Evolutionary conservation across 2,329 filamentous ascomycete genomes (phyloP), one percentile per base, ranked within the genome.

Genomic region (Trichocomaceae sp.): DNA sequence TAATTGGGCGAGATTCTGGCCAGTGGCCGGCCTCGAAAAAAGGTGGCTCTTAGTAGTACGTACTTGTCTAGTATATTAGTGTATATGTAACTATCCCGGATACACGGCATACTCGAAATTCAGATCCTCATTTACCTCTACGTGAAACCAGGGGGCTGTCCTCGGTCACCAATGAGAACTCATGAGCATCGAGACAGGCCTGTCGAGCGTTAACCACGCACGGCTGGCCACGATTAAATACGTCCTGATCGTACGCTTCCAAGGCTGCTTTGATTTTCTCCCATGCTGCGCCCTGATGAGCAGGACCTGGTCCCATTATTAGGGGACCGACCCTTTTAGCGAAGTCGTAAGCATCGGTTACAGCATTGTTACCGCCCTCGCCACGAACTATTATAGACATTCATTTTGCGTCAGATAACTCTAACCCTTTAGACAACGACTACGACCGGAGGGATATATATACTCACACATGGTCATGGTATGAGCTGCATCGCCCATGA

Each of bases 391-490:
- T n/a, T n/a, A n/a, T n/a, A n/a, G n/a, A n/a, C n/a, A n/a, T n/a
- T n/a, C n/a, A n/a, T n/a, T n/a, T n/a, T n/a, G n/a, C n/a, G n/a
- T n/a, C n/a, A n/a, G n/a, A n/a, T n/a, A n/a, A n/a, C n/a, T n/a
- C n/a, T n/a, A n/a, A n/a, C n/a, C n/a, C n/a, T n/a, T n/a, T n/a
- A n/a, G n/a, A n/a, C n/a, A n/a, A n/a, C n/a, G n/a, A n/a, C n/a
- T n/a, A n/a, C n/a, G n/a, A n/a, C n/a, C n/a, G n/a, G n/a, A 26
- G 7, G 23, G 4, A 26, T 4, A 26, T 3, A 26, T 26, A 3
- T 13, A 69, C 78, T 65, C 73, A 83, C 79, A 83, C 80, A 83
- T 83, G 0, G 77, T 76, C 80, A 83, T 83, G 0, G 77, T 73
- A 63, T 83, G 80, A 2, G 81, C 70, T 0, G 80, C 76, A 63